Evolutionary conservation across 116 monocot species (phyloP), one percentile per base, ranked within the genome.

Genomic region (Thalassia testudinum): DNA sequence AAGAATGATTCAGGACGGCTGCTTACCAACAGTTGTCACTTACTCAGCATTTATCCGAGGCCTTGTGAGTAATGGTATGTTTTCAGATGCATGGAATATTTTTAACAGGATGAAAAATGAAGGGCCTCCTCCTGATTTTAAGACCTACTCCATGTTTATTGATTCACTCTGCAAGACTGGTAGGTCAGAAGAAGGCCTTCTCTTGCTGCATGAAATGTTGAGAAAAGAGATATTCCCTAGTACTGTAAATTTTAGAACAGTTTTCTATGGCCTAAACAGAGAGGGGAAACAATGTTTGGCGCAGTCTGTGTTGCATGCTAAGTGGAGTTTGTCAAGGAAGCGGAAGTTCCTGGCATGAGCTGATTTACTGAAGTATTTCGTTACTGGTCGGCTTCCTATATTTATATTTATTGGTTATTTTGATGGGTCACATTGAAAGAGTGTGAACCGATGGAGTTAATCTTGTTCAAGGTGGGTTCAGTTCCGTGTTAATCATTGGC

Each of bases 81-180:
- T 78, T 52, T 56, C 62, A 23, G 78, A 81, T 50, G 87, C 87
- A 26, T 93, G 83, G 87, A 50, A 64, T 50, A 28, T 76, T 1
- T 93, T 78, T 47, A 22, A 45, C 8, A 40, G 18, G 6, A 78
- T 93, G 87, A 78, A 75, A 49, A 21, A 54, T 15, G 73, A 74
- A 56, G 93, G 87, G 0, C 75, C 80, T 14, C 47, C 4, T 24
- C 93, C 87, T 44, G 93, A 83, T 76, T 93, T 93, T 23, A 61
- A 75, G 45, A 76, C 83, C 6, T 93, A 87, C 52, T 86, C 86
- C 0, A 78, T 83, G 83, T 83, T 93, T 66, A 80, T 93, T 19
- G 38, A 49, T 19, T 86, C 68, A 53, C 72, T 93, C 7, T 87
- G 87, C 55, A 75, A 72, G 58, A 66, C 2, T 5, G 78, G 87